Conservation (phyloP, 1,284 basidiomycete species). For the Psilocybe mexicana region DNA sequence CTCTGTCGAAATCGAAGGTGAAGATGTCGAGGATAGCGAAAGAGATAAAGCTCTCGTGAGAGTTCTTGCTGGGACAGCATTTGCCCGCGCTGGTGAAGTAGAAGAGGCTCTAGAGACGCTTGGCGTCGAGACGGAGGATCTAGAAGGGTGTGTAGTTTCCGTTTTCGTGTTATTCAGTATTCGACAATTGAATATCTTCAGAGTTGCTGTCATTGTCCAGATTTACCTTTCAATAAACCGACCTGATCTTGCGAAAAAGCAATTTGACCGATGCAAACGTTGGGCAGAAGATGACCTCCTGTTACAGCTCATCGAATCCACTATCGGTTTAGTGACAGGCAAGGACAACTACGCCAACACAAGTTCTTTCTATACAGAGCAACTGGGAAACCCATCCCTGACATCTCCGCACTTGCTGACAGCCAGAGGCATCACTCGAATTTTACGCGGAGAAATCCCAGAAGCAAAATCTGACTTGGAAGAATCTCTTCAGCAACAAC, state of each 20-base stretch:
- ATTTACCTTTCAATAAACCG: constrained; percentile 86
- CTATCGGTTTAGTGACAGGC: constrained; percentile 81
- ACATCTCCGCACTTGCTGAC: constrained; percentile 76
- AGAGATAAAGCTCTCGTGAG: constrained; percentile 71
- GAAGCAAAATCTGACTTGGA: constrained; percentile 85
- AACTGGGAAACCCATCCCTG: constrained; percentile 83
- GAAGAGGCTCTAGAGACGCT: constrained; percentile 92
- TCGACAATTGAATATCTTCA: constrained; percentile 32
- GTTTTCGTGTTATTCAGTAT: constrained; percentile 7
- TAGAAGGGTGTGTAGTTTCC: constrained; percentile 74
- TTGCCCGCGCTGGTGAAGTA: constrained; percentile 78
- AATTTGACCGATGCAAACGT: constrained; percentile 78
- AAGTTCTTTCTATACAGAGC: constrained; percentile 89
- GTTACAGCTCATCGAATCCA: constrained; percentile 87
- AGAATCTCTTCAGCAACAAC: constrained; percentile 68
- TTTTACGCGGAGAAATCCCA: constrained; percentile 77
- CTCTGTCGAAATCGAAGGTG: constrained; percentile 82
- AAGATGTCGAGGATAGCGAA: constrained; percentile 63
- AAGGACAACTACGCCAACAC: constrained; percentile 73
- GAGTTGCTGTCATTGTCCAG: constrained; percentile 80
- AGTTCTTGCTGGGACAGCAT: constrained; percentile 82
- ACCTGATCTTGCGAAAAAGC: constrained; percentile 82
- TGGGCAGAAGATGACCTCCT: constrained; percentile 90
- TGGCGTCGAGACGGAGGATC: constrained; percentile 70
- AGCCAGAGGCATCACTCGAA: constrained; percentile 82